Conservation (phyloP, 2,329 filamentous ascomycete species). For the Hymenoscyphus fructigenus region DNA sequence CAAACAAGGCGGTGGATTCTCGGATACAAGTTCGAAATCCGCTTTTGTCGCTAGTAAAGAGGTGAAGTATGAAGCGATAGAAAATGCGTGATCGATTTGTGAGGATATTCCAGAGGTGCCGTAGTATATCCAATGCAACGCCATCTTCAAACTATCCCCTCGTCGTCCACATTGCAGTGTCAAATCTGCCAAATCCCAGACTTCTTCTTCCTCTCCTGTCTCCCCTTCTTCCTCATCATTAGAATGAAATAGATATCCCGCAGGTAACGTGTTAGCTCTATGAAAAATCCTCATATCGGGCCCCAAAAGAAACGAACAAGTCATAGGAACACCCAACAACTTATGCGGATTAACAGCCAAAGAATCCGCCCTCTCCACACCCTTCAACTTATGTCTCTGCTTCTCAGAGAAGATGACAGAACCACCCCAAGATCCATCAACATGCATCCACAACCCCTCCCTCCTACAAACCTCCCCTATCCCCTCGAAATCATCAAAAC, state of each 20-base stretch:
- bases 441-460: slow-evolving; percentile 83
- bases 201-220: slow-evolving; percentile 50
- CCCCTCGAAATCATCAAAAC: slow-evolving; percentile 75
- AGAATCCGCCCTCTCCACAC: slow-evolving; percentile 73
- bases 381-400: slow-evolving; percentile 64
- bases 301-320: slow-evolving; percentile 84
- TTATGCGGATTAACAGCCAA: slow-evolving; percentile 94
- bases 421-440: slow-evolving; percentile 91
- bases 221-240: slow-evolving; percentile 38
- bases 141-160: slow-evolving; percentile 83
- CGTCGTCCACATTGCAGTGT: slow-evolving; percentile 91
- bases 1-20: slow-evolving; percentile 79
- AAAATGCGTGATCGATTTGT: slow-evolving; percentile 72
- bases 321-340: slow-evolving; percentile 90
- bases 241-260: slow-evolving; percentile 80
- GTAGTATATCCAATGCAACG: slow-evolving; percentile 87
- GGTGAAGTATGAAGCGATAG: slow-evolving; percentile 68
- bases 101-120: slow-evolving; percentile 70
- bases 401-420: slow-evolving; percentile 72
- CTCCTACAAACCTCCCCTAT: slow-evolving; percentile 70
- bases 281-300: slow-evolving; percentile 77
- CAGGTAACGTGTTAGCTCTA: slow-evolving; percentile 78
- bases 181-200: slow-evolving; percentile 88
- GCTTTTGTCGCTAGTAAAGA: slow-evolving; percentile 47
- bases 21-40: slow-evolving; percentile 70